These are phyloP conservation scores for Botryotinia calthae DNA, from an alignment of 2,329 filamentous ascomycete species.

Conservation along the genomic window DNA sequence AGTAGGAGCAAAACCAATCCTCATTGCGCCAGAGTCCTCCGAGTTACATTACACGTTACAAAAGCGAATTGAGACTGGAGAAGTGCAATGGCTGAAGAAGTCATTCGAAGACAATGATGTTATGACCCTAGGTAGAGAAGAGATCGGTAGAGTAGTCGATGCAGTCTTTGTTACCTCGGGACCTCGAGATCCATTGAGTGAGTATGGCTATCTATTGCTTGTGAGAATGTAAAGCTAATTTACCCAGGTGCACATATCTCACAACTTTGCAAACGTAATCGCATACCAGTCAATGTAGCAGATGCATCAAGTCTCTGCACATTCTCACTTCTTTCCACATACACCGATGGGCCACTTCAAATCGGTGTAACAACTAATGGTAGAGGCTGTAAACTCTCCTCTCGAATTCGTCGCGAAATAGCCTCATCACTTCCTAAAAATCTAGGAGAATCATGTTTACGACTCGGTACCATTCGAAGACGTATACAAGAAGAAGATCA, in stretches of 20 bases:
- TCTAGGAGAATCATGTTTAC: slow-evolving; percentile 73
- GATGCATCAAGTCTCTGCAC: slow-evolving; percentile 85
- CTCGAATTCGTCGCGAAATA: slow-evolving; percentile 84
- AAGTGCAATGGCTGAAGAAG: slow-evolving; percentile 64
- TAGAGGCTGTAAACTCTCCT: slow-evolving; percentile 88
- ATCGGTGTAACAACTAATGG: slow-evolving; percentile 95
- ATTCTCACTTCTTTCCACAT: slow-evolving; percentile 84
- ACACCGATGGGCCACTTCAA: slow-evolving; percentile 87
- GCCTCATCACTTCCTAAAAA: slow-evolving; percentile 72
- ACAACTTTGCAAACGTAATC: slow-evolving; percentile 68
- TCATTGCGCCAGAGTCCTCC: slow-evolving; percentile 68
- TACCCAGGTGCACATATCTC: slow-evolving; percentile 64
- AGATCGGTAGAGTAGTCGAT: slow-evolving; percentile 77
- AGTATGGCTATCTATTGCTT: slow-evolving; percentile 14
- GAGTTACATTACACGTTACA: slow-evolving; percentile 58
- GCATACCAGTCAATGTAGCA: slow-evolving; percentile 90
- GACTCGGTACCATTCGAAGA: slow-evolving; percentile 70
- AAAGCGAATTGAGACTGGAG: slow-evolving; percentile 62
- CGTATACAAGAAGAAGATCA: slow-evolving; percentile 74
- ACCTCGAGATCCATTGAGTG: slow-evolving; percentile 47
- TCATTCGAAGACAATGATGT: slow-evolving; percentile 70
- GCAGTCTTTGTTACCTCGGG: slow-evolving; percentile 80
- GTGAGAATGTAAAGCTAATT: background rate
- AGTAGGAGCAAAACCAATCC: slow-evolving; percentile 75
- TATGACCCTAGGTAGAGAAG: slow-evolving; percentile 71